phyloP scores from a whole-genome alignment of 768 basidiomycete species.

The Boletales sp. region DNA sequence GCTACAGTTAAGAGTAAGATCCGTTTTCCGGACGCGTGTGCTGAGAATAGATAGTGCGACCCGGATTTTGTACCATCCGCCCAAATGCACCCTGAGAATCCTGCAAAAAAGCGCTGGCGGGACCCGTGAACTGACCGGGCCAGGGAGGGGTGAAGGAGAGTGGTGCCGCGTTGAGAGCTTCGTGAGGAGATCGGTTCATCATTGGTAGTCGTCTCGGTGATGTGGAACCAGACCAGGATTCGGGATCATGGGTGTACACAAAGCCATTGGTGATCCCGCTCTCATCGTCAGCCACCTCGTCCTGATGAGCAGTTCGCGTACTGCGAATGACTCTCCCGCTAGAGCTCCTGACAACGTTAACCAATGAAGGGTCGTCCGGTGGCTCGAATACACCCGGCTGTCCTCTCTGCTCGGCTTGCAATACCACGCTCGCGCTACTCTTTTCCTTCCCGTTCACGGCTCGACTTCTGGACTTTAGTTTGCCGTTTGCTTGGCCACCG shows the following conservation, averaged over 20 bases:
- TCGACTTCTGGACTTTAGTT: constrained; percentile 38
- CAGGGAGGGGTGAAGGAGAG: constrained; percentile 23
- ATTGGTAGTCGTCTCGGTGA: constrained; percentile 20
- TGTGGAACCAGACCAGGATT: constrained; percentile 23
- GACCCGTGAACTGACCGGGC: constrained; percentile 44
- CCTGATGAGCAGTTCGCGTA: constrained; percentile 25
- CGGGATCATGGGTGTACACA: constrained; percentile 13
- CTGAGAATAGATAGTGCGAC: constrained; percentile 65
- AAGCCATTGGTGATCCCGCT: constrained; percentile 22
- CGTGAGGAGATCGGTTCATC: constrained; percentile 18
- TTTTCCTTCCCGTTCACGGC: constrained; percentile 34
- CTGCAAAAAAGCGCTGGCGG: constrained; percentile 48
- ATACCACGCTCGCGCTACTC: constrained; percentile 27
- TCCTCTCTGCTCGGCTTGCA: constrained; percentile 22
- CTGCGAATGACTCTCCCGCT: constrained; percentile 30
- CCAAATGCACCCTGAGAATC: constrained; percentile 41
- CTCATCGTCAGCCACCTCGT: constrained; percentile 25
- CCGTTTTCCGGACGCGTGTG: constrained; percentile 35
- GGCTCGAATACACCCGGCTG: constrained; percentile 17
- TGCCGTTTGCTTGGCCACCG: constrained; percentile 27
- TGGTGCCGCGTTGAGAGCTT: constrained; percentile 18
- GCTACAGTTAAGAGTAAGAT: constrained; percentile 20
- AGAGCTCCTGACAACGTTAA: constrained; percentile 26
- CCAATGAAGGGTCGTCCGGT: constrained; percentile 16
- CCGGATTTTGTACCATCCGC: constrained; percentile 44